Percentiles rank a stretch among this genome's conserved stretches.
These are phyloP conservation scores for Thielaviopsis punctulata DNA, from an alignment of 2,329 filamentous ascomycete species.

Conservation along the genomic window DNA sequence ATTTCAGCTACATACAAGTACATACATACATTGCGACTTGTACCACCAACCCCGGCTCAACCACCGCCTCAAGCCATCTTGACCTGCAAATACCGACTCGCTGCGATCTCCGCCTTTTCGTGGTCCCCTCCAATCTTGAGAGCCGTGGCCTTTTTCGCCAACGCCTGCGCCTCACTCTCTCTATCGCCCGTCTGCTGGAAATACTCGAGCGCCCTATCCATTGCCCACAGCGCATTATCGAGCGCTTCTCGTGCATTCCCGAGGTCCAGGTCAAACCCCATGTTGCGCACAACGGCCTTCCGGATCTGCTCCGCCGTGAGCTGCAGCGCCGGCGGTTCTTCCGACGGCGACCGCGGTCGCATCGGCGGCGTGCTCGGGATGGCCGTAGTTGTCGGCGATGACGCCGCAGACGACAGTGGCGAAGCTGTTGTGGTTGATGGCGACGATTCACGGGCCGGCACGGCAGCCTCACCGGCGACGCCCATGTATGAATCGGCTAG, in stretches of 20 bases:
- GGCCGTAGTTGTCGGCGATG: neutral
- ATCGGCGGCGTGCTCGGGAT: neutral
- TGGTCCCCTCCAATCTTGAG: constrained; percentile 53
- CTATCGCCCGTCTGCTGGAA: constrained; percentile 49
- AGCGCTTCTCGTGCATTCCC: constrained; percentile 41
- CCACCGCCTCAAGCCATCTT: no score
- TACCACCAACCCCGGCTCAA: no score
- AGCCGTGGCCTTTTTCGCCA: constrained; percentile 67
- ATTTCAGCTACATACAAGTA: no score
- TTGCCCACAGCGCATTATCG: neutral
- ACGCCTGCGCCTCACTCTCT: constrained; percentile 56
- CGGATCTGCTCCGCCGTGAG: neutral
- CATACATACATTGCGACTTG: no score
- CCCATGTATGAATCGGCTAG: constrained; percentile 69
- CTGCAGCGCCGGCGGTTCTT: constrained; percentile 15
- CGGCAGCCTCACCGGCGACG: constrained; percentile 39
- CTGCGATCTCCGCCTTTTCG: constrained; percentile 29
- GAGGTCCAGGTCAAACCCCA: constrained; percentile 23
- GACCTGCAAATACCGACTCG: neutral
- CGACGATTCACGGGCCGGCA: neutral
- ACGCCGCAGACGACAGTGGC: constrained; percentile 23
- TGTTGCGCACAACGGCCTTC: neutral
- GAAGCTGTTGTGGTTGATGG: constrained; percentile 20
- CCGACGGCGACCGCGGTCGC: neutral
- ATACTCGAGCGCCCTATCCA: constrained; percentile 41